Base-by-base conservation (phyloP, 148 eudicot species). In the Gaultheria prostrata region DNA sequence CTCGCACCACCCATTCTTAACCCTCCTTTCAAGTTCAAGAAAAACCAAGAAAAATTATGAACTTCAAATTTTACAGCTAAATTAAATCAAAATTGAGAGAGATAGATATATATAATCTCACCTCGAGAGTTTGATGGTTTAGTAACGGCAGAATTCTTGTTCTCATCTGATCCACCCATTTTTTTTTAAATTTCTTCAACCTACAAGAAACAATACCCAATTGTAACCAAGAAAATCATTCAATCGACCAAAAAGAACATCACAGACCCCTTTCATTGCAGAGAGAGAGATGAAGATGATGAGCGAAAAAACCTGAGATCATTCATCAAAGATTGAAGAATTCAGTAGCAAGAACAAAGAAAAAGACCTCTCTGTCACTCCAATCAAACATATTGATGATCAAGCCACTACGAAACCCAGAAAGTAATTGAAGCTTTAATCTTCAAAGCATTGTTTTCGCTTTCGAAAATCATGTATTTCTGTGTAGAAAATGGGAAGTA, bases 161-260 rank as follows among this genome's bases (percentile, higher is more conserved):
- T 73, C 24, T 73, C 49, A 20, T 43, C 0, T 9, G 77, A 43
- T 73, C 50, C 26, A 20, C n/a, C 46, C 76, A 71, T 71, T 39
- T 15, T 71, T 71, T 17, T 56, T 56, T 4, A 39, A 69, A 0
- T 33, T 71, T 18, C 46, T 35, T 71, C 76, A 71, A 73, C 21
- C 77, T 73, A 20, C 77, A 43, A 43, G 50, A 73, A 73, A 73
- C 28, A 43, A 73, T 18, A 17, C 45, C 76, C 76, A 72, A 8
- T 6, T 72, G 24, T 26, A 20, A 73, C 77, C 48, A 20, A 43
- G 49, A 73, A 73, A 2, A 73, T 73, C 77, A 73, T 18, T 43
- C 76, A 71, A 71, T 45, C n/a, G 0, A 33, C 46, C 46, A 71
- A 73, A 73, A 39, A 17, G 50, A 39, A 73, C 26, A 39, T 39